Evolutionary conservation across 768 basidiomycete genomes (phyloP).

Genomic region (Phanerochaete sordida): DNA sequence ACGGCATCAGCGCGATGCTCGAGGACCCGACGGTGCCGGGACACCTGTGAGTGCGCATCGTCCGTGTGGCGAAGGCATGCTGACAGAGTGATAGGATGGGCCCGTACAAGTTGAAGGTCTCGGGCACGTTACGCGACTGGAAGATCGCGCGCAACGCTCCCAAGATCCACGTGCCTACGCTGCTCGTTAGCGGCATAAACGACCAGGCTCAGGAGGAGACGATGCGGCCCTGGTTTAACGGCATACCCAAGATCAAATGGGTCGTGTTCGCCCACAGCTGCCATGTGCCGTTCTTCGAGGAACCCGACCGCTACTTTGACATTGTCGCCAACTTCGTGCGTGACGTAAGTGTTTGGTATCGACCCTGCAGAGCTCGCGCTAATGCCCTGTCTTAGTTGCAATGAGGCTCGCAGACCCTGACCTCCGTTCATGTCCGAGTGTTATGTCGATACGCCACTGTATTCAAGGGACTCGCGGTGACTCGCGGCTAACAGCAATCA

Average conservation of each 20-base stretch:
- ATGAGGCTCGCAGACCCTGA: too few relatives aligned
- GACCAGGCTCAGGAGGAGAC: slow-evolving; percentile 37
- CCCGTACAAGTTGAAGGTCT: slow-evolving; percentile 26
- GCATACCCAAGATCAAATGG: slow-evolving; percentile 30
- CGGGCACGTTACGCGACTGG: slow-evolving; percentile 25
- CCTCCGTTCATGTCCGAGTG: too few relatives aligned
- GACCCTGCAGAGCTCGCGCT: too few relatives aligned
- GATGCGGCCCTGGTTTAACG: slow-evolving; percentile 29
- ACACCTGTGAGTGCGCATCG: slow-evolving; percentile 28
- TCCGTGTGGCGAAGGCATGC: not conserved
- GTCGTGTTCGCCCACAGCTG: slow-evolving; percentile 27
- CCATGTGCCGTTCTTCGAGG: slow-evolving; percentile 31
- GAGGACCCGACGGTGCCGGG: slow-evolving; percentile 35
- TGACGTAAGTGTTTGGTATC: not conserved
- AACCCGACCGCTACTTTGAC: slow-evolving; percentile 26
- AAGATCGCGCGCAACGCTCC: slow-evolving; percentile 24
- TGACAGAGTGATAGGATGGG: slow-evolving; percentile 24
- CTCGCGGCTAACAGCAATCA: too few relatives aligned
- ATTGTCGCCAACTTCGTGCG: slow-evolving; percentile 26
- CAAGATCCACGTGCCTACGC: slow-evolving; percentile 26
- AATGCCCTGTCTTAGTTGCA: too few relatives aligned
- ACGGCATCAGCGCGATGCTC: slow-evolving; percentile 21
- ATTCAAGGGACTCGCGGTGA: too few relatives aligned
- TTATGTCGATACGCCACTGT: too few relatives aligned
- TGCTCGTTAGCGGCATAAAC: slow-evolving; percentile 33